Evolutionary conservation across 1,284 basidiomycete genomes (phyloP), one percentile per base, ranked within the genome.

Genomic region (Irpex sp.): DNA sequence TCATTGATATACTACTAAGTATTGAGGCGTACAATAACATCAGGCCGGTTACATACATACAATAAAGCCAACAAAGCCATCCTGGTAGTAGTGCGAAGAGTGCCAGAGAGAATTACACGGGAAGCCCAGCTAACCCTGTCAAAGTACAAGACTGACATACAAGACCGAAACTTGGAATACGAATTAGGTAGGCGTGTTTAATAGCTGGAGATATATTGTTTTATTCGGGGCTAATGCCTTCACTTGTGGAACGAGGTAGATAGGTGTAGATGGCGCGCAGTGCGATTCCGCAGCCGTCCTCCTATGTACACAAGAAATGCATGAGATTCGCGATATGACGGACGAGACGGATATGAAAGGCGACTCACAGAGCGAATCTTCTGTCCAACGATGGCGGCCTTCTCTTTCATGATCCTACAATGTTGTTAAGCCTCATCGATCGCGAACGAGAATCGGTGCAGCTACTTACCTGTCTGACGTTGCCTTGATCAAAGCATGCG

Each of bases 331-430:
- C 31, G 31, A 33, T 3, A 33, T 33, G 31, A 33, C 6, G 31
- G 31, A 33, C 31, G 31, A 1, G 31, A 3, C 31, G 31, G 3
- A 33, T 33, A 33, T 3, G 31, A 33, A 46, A 46, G 11, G n/a
- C 37, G 4, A 72, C 79, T 69, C 64, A 86, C 86, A 36, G 75
- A 62, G 58, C 86, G 77, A 60, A 92, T 89, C 65, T 77, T 80
- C 71, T 87, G 81, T 3, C 89, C 89, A 2, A 89, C 79, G 33
- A 80, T 76, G 2, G 84, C 79, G 2, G 87, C 86, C 68, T 88
- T 89, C 71, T 88, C 84, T 61, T 82, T 85, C 84, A 89, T 88
- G 37, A 81, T 71, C 3, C 79, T 82, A 65, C 11, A 46, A 13
- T n/a, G 13, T 46, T 11, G 39, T 46, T 46, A 5, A 54, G 37